Percentiles rank a stretch among this genome's conserved stretches.
Conservation (phyloP, 805 yeast genomes). For the Schizosaccharomyces osmophilus region DNA sequence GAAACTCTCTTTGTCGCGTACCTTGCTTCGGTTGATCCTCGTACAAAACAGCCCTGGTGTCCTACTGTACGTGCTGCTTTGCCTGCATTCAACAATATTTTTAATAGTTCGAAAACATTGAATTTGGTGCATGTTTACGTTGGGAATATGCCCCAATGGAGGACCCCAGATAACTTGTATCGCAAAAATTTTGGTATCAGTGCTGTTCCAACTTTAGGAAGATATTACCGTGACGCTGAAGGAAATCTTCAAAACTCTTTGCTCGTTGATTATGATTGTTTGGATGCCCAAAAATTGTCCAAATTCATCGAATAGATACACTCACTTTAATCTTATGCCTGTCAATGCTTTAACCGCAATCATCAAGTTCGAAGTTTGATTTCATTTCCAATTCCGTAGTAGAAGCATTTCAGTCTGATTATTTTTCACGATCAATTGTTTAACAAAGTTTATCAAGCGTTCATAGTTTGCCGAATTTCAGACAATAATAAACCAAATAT, state of each 20-base stretch:
- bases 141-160: neutral
- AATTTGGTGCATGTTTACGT: neutral
- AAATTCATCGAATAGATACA: neutral
- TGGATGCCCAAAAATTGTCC: neutral
- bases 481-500: no score
- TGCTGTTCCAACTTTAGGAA: neutral
- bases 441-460: no score
- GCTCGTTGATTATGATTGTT: neutral
- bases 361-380: no score
- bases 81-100: neutral
- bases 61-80: conserved; percentile 1
- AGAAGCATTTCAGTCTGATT: no score
- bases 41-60: conserved; percentile 1
- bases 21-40: neutral
- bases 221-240: neutral
- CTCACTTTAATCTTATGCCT: no score
- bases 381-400: no score
- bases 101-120: neutral
- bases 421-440: no score
- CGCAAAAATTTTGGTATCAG: neutral
- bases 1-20: neutral
- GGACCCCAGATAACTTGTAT: neutral
- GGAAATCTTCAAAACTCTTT: neutral
- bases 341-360: no score
- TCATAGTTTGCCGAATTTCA: no score